Evolutionary conservation across 441 rosid species (phyloP).

Genomic region (Hura crepitans): DNA sequence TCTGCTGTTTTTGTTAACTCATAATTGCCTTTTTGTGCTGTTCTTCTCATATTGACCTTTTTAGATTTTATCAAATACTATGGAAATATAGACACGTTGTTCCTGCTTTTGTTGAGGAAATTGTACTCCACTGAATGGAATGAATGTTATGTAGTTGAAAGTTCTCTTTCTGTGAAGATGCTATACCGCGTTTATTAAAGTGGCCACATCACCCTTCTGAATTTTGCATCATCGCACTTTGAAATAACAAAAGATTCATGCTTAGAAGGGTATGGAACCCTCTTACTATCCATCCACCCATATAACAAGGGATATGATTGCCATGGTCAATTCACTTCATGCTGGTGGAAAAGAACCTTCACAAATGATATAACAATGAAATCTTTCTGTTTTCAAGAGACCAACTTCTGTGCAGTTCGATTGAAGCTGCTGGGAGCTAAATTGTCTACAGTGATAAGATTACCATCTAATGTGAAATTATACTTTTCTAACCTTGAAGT

Average conservation of each 20-base stretch:
- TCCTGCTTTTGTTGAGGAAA: slow-evolving; percentile 12
- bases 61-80: slow-evolving; percentile 6
- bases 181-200: not conserved
- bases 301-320: too few relatives aligned
- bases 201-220: too few relatives aligned
- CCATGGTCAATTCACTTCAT: too few relatives aligned
- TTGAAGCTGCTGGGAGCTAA: not conserved
- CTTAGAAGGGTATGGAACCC: too few relatives aligned
- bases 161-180: not conserved
- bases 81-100: slow-evolving; percentile 14
- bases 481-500: too few relatives aligned
- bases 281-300: too few relatives aligned
- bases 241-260: not conserved
- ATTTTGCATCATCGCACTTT: not conserved
- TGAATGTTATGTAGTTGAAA: slow-evolving; percentile 5
- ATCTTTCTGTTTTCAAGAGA: not conserved
- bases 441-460: not conserved
- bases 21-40: not conserved
- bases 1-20: slow-evolving; percentile 16
- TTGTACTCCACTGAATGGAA: slow-evolving; percentile 22
- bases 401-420: not conserved
- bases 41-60: slow-evolving; percentile 12
- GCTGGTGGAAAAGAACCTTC: not conserved
- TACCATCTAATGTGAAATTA: not conserved
- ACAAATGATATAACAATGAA: not conserved